Conservation (phyloP, 331 rosid genomes). For the Pyracantha coccinea region DNA sequence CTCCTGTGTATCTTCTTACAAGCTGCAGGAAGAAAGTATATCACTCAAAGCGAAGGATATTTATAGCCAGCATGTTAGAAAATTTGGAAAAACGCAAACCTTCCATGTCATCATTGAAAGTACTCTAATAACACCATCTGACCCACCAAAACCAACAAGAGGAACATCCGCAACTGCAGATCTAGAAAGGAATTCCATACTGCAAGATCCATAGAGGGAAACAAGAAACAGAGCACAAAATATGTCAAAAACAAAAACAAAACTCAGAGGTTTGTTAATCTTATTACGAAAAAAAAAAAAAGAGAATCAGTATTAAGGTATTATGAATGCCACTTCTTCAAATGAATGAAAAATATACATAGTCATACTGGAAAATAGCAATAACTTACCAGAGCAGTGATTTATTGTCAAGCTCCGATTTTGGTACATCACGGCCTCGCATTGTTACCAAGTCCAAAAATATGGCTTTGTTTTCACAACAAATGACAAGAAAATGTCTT, state of each 20-base stretch:
- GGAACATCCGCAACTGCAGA: slow-evolving; percentile 82
- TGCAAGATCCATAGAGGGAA: slow-evolving; percentile 31
- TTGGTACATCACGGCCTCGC: slow-evolving; percentile 99
- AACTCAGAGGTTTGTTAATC: neutral
- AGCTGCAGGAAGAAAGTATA: slow-evolving; percentile 60
- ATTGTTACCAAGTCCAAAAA: slow-evolving; percentile 97
- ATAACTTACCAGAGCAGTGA: slow-evolving; percentile 87
- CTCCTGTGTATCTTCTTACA: slow-evolving; percentile 91
- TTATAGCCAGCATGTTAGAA: slow-evolving; percentile 8
- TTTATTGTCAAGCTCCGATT: slow-evolving; percentile 94
- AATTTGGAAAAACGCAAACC: slow-evolving; percentile 41
- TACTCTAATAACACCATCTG: slow-evolving; percentile 98
- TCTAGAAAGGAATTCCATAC: slow-evolving; percentile 99
- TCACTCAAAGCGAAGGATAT: slow-evolving; percentile 5
- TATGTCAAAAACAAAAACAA: neutral
- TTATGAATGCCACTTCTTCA: neutral
- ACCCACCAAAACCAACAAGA: slow-evolving; percentile 98
- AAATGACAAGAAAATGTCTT: slow-evolving; percentile 96
- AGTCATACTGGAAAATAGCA: slow-evolving; percentile 2
- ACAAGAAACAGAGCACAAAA: neutral
- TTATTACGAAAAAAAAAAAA: neutral
- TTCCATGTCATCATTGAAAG: slow-evolving; percentile 99
- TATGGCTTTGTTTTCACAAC: slow-evolving; percentile 94
- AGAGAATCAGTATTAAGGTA: neutral
- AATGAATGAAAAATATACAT: neutral